Conservation (phyloP, 345 rosid species). For the Moricandia moricandioides region DNA sequence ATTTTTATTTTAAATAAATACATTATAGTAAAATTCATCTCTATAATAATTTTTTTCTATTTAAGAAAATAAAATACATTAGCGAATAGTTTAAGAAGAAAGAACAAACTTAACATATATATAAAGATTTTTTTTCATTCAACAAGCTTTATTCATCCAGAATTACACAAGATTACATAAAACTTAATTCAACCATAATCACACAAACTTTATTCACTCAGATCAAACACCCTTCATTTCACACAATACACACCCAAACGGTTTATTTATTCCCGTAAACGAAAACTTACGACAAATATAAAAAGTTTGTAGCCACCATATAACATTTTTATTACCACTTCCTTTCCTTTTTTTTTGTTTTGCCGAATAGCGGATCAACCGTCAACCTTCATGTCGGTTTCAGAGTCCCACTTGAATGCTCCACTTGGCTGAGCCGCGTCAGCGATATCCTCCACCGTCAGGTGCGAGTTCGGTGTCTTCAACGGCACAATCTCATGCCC, state of each 20-base stretch:
- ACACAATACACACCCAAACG: not conserved
- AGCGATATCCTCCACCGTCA: constrained; percentile 48
- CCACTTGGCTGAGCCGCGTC: constrained; percentile 56
- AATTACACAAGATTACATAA: not conserved
- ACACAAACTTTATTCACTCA: not conserved
- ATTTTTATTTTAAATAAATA: too few relatives aligned
- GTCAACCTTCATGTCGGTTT: constrained; percentile 62
- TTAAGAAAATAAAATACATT: too few relatives aligned
- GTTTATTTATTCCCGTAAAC: constrained; percentile 4
- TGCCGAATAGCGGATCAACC: constrained; percentile 8
- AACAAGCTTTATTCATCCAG: not conserved
- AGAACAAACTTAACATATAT: too few relatives aligned
- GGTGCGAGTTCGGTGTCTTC: constrained; percentile 44
- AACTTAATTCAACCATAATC: not conserved
- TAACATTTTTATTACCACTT: not conserved
- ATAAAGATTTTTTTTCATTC: too few relatives aligned
- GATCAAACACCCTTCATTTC: not conserved
- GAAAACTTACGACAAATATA: not conserved
- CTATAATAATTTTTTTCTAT: too few relatives aligned
- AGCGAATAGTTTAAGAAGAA: too few relatives aligned
- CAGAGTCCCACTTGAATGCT: constrained; percentile 66
- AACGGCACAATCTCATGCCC: constrained; percentile 51
- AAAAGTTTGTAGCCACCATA: not conserved
- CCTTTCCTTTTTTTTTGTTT: not conserved
- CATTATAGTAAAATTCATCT: too few relatives aligned